Evolutionary conservation across 108 stramenopile genomes (phyloP), one percentile per base, ranked within the genome.

Genomic region (Cyclostephanos tholiformis): DNA sequence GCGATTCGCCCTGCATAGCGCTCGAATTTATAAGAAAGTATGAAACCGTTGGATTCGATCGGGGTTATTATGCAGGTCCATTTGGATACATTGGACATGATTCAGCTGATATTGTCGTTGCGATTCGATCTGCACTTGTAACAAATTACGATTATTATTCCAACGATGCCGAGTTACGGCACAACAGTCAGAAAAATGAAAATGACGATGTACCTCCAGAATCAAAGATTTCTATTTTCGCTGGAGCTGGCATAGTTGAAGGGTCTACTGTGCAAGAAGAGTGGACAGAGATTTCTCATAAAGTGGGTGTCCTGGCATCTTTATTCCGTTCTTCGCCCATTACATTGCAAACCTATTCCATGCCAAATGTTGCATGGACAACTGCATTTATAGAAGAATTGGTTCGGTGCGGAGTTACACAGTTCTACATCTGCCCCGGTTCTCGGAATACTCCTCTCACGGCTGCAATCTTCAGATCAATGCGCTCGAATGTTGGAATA

Each of bases 381-480:
- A 80, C 87, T 8, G 89, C 91, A 36, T 91, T 96, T 65, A 76
- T 96, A 10, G 97, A 97, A 82, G 97, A 97, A 74, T 82, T 96
- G 22, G 80, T 90, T 7, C 76, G 97, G 38, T 84, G 86, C 59
- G 96, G 96, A 41, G 85, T 97, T 0, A 84, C 85, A 14, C 85
- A 80, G 52, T 96, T 94, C 67, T 94, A 92, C 65, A 74, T 96
- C 11, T 94, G 95, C 66, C 97, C 97, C 6, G 97, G 97, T 10
- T 90, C 93, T n/a, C 80, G 97, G 32, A 96, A 90, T 38, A 92
- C 96, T 39, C 97, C 97, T 19, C 74, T 97, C 12, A 93, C 91
- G 26, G 86, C 88, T 44, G 95, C 93, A 19, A 78, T 92, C 39
- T 86, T 89, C 61, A 83, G 72, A 59, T 82, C 87, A 39, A 77